Base-by-base conservation (phyloP, 1,139 yeast genomes). In the Zygosaccharomyces sapae region DNA sequence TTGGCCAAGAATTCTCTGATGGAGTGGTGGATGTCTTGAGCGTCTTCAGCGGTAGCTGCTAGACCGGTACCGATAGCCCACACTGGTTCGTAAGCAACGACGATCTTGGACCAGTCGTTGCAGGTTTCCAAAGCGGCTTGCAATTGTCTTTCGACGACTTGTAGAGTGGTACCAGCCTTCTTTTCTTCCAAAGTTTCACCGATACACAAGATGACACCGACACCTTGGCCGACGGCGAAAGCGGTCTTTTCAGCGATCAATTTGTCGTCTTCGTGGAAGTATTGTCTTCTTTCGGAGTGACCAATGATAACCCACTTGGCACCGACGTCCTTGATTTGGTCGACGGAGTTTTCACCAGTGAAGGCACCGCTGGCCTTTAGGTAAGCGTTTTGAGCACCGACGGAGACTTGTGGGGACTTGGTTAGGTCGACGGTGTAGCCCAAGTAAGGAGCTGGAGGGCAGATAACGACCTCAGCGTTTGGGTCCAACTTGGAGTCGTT, bases 51-150 rank as follows among this genome's bases (percentile, higher is more conserved):
- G 61, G 97, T 92, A 58, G 98, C 98, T 66, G 97, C 97, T 68
- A 92, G 82, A 67, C 99, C 99, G 62, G 98, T 90, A 71, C 99
- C 99, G 66, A 92, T 92, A 62, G 99, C 99, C 98, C 98, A 92
- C 62, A 92, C 96, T 64, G 99, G 99, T 77, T 92, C 98, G 76
- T 94, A 94, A 67, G 98, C 99, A 71, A 94, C 76, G 58, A 92
- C 98, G 61, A 92, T 77, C 72, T 86, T 79, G 57, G 84, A 66
- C 98, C 98, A 92, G 81, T 90, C 97, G 63, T 78, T 71, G 55
- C 90, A 83, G 59, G 83, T 76, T 69, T 81, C 86, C 65, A 86
- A 74, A 54, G 85, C 97, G 55, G 97, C 97, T 59, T 82, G 80
- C 70, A 92, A 79, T 80, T 92, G 97, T 75, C 86, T 81, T 68